These are phyloP conservation scores for Candolleomyces eurysporus DNA, from an alignment of 768 basidiomycete species.

Conservation along the genomic window DNA sequence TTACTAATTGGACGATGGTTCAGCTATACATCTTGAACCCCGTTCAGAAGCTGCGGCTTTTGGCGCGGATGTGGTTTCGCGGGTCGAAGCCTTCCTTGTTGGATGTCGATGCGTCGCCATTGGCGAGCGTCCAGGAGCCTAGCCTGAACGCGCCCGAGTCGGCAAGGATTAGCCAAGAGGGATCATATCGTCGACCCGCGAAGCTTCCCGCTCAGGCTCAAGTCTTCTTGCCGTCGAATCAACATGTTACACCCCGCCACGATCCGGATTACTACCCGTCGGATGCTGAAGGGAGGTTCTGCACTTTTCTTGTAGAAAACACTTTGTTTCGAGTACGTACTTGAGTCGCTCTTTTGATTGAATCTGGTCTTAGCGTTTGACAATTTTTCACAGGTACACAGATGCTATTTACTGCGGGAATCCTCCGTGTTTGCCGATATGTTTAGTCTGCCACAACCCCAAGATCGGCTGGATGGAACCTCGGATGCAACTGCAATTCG, in stretches of 20 bases:
- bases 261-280: slow-evolving; percentile 34
- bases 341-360: neutral
- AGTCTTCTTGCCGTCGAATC: slow-evolving; percentile 2
- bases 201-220: no score
- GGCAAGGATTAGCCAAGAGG: slow-evolving; percentile 5
- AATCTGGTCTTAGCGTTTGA: neutral
- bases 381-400: slow-evolving; percentile 38
- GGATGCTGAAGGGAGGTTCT: slow-evolving; percentile 46
- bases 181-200: slow-evolving; percentile 1
- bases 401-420: slow-evolving; percentile 39
- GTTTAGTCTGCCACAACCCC: slow-evolving; percentile 32
- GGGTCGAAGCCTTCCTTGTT: slow-evolving; percentile 29
- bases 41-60: slow-evolving; percentile 33
- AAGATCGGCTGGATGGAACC: slow-evolving; percentile 22
- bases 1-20: slow-evolving; percentile 26
- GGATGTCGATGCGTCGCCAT: slow-evolving; percentile 11
- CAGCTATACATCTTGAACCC: slow-evolving; percentile 37
- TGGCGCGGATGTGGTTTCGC: slow-evolving; percentile 28
- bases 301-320: slow-evolving; percentile 57
- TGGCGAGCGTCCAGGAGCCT: neutral
- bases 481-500: slow-evolving; percentile 32
- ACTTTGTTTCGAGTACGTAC: slow-evolving; percentile 59
- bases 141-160: neutral
- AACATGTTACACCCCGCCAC: slow-evolving; percentile 16
- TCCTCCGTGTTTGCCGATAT: slow-evolving; percentile 42